Base-by-base conservation (phyloP, 164 flowering plant genomes). In the Chloranthus sessilifolius region DNA sequence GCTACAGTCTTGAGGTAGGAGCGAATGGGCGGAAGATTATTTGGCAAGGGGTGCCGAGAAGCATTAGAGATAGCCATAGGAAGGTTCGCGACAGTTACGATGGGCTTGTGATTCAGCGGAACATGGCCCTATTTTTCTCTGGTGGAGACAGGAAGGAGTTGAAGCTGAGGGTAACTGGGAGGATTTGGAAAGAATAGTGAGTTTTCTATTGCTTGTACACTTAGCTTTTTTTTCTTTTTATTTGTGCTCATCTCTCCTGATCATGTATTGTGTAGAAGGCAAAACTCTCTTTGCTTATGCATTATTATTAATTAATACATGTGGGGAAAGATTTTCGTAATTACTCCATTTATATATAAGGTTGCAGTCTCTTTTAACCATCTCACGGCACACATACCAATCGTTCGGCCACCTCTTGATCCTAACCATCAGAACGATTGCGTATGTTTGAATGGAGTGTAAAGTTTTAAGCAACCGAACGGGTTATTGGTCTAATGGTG, bases 231-330 rank as follows among this genome's bases (percentile, higher is more conserved):
- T 2, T 27, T 21, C 10, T 3, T 19, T 51, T 9, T 35, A 2
- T 41, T 16, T 5, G 24, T 40, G n/a, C 29, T 56, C 9, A 5
- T 9, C 61, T 47, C 62, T 63, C 57, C 60, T 39, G 34, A 23
- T 58, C 72, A 63, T 71, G 81, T 70, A 55, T 60, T 67, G 33
- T 42, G 38, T 42, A 38, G 57, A 68, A 55, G 62, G 79, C 85
- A 79, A 76, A n/a, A 59, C 58, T 61, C 79, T 74, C 80, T 66
- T 79, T 79, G 79, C 81, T 74, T 59, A n/a, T n/a, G n/a, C n/a
- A n/a, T n/a, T n/a, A 55, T 59, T 55, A 41, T 55, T 50, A 55
- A 51, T 68, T 31, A 58, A 64, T 61, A 65, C 79, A 66, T 66
- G 73, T 64, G 26, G 46, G 52, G 52, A 45, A 65, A 52, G 67